Conservation (phyloP, 2,329 filamentous ascomycete genomes). For the Xylariaceae sp. region DNA sequence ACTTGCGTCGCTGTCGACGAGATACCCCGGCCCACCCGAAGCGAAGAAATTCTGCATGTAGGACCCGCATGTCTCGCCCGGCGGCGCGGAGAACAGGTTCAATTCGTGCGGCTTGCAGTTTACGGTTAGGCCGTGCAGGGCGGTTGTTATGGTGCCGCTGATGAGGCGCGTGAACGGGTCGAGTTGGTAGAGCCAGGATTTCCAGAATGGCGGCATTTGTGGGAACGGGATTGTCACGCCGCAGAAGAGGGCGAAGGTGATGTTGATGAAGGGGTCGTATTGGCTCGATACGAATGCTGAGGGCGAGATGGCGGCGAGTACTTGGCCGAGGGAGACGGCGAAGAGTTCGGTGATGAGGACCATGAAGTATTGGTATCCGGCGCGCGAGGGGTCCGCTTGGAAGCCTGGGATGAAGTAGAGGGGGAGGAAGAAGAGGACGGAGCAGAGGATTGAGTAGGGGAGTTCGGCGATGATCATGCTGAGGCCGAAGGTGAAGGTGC, state of each 20-base stretch:
- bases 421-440: constrained; percentile 73
- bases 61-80: constrained; percentile 61
- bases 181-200: constrained; percentile 74
- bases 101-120: constrained; percentile 56
- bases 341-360: constrained; percentile 79
- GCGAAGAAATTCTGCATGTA: constrained; percentile 72
- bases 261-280: constrained; percentile 76
- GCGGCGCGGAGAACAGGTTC: constrained; percentile 62
- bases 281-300: constrained; percentile 73
- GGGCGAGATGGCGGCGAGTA: constrained; percentile 70
- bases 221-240: constrained; percentile 76
- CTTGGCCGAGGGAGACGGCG: constrained; percentile 72
- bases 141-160: constrained; percentile 72
- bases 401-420: constrained; percentile 83
- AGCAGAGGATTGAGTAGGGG: constrained; percentile 76
- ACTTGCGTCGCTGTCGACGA: constrained; percentile 59
- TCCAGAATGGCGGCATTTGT: constrained; percentile 75
- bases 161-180: constrained; percentile 81
- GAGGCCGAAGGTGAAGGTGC: constrained; percentile 68
- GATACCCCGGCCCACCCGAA: constrained; percentile 63
- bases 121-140: constrained; percentile 62
- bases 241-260: constrained; percentile 80
- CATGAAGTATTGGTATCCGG: constrained; percentile 85
- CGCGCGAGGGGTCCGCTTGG: constrained; percentile 54
- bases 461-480: constrained; percentile 79